Base-by-base conservation (phyloP, 2,329 filamentous ascomycete species). In the Colletotrichum sp. region DNA sequence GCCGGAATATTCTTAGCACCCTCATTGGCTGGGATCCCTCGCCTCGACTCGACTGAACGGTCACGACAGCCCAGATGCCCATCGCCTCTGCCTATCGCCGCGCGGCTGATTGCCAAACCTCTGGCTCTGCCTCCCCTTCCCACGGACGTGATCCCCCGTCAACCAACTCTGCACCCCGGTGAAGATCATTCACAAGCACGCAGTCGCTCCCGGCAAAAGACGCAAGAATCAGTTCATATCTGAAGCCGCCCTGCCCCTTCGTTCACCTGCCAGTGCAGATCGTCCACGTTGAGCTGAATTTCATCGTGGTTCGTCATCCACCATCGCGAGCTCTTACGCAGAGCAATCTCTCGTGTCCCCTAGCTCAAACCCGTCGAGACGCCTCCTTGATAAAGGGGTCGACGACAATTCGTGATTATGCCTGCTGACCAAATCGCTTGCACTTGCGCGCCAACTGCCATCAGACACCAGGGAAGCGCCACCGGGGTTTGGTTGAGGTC, bases 221-320 rank as follows among this genome's bases (percentile, higher is more conserved):
- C 34, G 75, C 75, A 77, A 59, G 10, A 69, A 76, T 76, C 75
- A 77, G 68, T 75, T 69, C 72, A 72, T 76, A 69, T 71, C 66
- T 77, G 73, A 74, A 65, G 73, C 73, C 26, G 69, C 28, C 36
- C 21, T 64, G 57, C 69, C 73, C 69, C 76, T 55, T 63, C 39
- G 44, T 67, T 70, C 65, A 34, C 21, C 30, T 39, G 59, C 34
- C 71, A 60, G 15, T 28, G 52, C 28, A 34, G 34, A 68, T 68
- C 72, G 52, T 70, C 60, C 67, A 64, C 39, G 64, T 18, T 34
- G 55, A 72, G 18, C 15, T 24, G 24, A 24, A 21, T 16, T 55
- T 44, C 36, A 26, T 70, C 36, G n/a, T 70, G 65, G 65, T 55
- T 67, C 30, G 26, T 21, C 15, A 30, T 10, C 36, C 26, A 28